phyloP scores from a whole-genome alignment of 2,329 filamentous ascomycete species.

The Trichoderma sp. region DNA sequence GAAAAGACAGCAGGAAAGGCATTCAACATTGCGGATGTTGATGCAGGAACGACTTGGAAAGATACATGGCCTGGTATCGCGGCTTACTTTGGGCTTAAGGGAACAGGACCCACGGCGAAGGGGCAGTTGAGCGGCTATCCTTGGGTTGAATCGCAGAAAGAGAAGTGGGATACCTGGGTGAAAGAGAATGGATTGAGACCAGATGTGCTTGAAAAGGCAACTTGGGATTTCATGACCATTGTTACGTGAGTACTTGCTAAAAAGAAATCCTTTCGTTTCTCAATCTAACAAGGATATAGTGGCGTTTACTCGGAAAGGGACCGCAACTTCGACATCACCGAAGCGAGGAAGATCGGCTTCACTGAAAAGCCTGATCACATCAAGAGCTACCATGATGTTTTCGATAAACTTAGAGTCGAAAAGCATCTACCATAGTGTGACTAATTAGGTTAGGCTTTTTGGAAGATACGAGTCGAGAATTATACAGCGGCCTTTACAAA shows the following conservation, averaged over 20 bases:
- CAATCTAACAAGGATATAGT: background rate
- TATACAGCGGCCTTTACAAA: background rate
- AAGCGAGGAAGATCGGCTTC: background rate
- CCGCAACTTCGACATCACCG: background rate
- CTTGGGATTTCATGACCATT: background rate
- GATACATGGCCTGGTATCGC: background rate
- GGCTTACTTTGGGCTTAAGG: background rate
- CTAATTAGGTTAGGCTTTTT: background rate
- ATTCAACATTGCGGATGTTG: background rate
- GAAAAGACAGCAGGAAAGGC: background rate
- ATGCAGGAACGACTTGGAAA: background rate
- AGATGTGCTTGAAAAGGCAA: background rate
- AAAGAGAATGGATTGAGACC: background rate
- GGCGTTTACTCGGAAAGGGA: background rate
- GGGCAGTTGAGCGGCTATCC: background rate
- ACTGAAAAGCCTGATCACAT: background rate
- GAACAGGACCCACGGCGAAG: background rate
- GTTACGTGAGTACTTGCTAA: background rate
- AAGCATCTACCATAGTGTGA: background rate
- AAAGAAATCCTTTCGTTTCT: background rate
- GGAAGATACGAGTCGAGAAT: background rate
- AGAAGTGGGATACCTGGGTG: background rate
- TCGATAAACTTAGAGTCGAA: background rate
- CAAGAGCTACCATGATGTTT: background rate
- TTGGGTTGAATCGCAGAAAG: background rate